Percentiles rank a stretch among this genome's conserved stretches.
Evolutionary conservation across 1,284 basidiomycete genomes (phyloP).

Genomic region (Inonotus hispidus): DNA sequence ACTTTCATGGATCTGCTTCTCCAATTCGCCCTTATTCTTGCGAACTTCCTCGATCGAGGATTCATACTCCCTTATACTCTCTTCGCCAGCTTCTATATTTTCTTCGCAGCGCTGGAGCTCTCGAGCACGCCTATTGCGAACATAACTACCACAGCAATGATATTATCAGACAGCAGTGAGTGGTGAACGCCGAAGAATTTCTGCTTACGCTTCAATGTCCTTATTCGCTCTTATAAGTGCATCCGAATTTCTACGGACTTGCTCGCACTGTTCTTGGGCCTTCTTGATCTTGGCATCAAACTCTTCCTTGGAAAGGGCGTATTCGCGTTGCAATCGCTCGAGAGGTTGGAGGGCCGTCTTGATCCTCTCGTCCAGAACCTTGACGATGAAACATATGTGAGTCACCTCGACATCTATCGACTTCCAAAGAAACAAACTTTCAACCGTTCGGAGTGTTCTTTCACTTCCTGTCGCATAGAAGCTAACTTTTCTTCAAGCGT

Average conservation of each 20-base stretch:
- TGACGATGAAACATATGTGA: background rate
- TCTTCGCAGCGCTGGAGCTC: slow-evolving; percentile 59
- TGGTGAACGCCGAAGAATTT: background rate
- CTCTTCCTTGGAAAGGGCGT: slow-evolving; percentile 26
- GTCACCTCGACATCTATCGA: background rate
- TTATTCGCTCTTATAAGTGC: slow-evolving; percentile 57
- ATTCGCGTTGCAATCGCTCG: slow-evolving; percentile 56
- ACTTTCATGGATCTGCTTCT: slow-evolving; percentile 71
- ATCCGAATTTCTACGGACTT: slow-evolving; percentile 62
- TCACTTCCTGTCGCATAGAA: slow-evolving; percentile 56
- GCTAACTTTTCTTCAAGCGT: slow-evolving; percentile 56
- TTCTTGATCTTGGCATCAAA: slow-evolving; percentile 40
- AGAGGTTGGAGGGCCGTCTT: slow-evolving; percentile 63
- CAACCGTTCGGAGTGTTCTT: slow-evolving; percentile 33
- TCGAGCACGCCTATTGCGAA: slow-evolving; percentile 61
- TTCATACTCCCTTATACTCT: slow-evolving; percentile 51
- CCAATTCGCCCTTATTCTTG: slow-evolving; percentile 47
- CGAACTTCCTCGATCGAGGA: slow-evolving; percentile 51
- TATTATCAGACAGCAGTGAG: background rate
- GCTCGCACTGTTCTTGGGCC: slow-evolving; percentile 53
- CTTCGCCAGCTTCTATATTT: slow-evolving; percentile 56
- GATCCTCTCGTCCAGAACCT: slow-evolving; percentile 67
- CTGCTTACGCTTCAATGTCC: slow-evolving; percentile 52
- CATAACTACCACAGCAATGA: slow-evolving; percentile 48
- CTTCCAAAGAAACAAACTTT: slow-evolving; percentile 37